Percentiles rank a stretch among this genome's conserved stretches.
Evolutionary conservation across 1,139 yeast species (phyloP).

Genomic region (Blastobotrys illinoisensis): DNA sequence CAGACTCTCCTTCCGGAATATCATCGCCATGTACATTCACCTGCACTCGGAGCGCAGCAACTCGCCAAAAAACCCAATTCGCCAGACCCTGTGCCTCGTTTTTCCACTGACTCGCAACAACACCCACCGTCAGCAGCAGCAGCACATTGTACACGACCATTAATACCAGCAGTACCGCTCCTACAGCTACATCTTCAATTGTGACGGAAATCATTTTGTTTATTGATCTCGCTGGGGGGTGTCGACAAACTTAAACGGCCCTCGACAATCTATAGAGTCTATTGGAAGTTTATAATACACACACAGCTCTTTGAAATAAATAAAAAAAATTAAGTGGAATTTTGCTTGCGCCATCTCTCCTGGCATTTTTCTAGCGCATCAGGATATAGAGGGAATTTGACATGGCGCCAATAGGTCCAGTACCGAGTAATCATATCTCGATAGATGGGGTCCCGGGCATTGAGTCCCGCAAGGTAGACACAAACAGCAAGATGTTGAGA

Average conservation of each 20-base stretch:
- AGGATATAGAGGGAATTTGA: constrained; percentile 18
- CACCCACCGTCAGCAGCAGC: not conserved
- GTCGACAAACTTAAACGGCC: not conserved
- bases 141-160: not conserved
- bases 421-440: constrained; percentile 14
- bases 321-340: not conserved
- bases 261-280: not conserved
- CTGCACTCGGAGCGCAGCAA: not conserved
- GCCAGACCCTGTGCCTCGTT: not conserved
- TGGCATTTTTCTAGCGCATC: constrained; percentile 18
- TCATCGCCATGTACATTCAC: constrained; percentile 16
- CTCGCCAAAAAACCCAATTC: not conserved
- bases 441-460: constrained; percentile 14
- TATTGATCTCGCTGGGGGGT: not conserved
- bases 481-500: constrained; percentile 19
- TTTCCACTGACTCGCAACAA: not conserved
- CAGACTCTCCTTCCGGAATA: constrained; percentile 3
- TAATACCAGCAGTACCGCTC: not conserved
- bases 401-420: constrained; percentile 19
- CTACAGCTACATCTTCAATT: not conserved
- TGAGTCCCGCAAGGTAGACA: constrained; percentile 17
- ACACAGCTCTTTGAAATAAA: not conserved
- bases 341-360: constrained; percentile 10
- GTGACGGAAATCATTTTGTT: not conserved
- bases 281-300: not conserved